These are phyloP conservation scores for Aquilaria yunnanensis DNA, from an alignment of 345 rosid species.

Conservation along the genomic window DNA sequence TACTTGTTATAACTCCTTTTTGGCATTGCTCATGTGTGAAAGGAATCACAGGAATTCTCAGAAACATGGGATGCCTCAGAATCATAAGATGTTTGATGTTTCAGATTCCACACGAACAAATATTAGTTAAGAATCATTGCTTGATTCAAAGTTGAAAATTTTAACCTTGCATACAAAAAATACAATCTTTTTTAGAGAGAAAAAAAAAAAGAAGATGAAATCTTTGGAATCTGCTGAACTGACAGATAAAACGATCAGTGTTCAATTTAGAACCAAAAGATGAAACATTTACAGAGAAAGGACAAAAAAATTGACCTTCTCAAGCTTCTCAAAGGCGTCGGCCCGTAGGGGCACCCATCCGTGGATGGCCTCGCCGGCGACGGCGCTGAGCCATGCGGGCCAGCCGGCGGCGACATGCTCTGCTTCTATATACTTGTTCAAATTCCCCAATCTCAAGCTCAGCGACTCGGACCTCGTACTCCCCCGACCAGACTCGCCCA, in stretches of 20 bases:
- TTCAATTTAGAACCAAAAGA: background rate
- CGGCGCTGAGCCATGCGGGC: conserved; percentile 98
- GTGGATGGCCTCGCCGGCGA: conserved; percentile 91
- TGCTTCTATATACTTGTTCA: conserved; percentile 68
- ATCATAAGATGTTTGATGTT: no score
- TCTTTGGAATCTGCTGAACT: no score
- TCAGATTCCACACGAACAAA: no score
- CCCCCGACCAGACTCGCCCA: conserved; percentile 69
- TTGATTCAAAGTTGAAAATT: background rate
- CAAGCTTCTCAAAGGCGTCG: conserved; percentile 82
- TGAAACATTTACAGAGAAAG: background rate
- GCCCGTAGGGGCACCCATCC: conserved; percentile 94
- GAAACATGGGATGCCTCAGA: no score
- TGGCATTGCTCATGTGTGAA: no score
- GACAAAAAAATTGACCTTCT: conserved; percentile 47
- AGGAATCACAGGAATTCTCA: no score
- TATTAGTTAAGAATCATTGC: no score
- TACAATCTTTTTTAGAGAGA: no score
- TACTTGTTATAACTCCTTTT: no score
- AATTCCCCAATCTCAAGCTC: conserved; percentile 72
- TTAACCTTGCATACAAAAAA: no score
- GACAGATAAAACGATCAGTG: background rate
- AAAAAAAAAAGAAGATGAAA: no score
- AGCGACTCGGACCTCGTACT: conserved; percentile 65
- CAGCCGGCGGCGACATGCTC: conserved; percentile 99